phyloP scores from a whole-genome alignment of 306 rosid genomes.

The Canavalia ensiformis region DNA sequence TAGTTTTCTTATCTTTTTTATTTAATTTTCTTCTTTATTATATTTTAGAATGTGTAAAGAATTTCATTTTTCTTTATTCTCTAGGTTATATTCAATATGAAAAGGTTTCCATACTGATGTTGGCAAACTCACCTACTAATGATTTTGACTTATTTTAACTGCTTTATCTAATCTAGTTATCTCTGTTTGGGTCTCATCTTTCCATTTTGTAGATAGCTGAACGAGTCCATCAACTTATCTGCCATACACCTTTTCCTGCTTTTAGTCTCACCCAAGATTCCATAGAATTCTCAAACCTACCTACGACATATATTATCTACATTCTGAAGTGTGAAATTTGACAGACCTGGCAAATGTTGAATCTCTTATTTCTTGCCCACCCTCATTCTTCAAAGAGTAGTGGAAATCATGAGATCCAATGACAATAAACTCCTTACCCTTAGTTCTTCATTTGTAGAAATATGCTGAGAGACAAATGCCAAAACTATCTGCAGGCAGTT shows the following conservation, averaged over 20 bases:
- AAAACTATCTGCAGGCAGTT: constrained; percentile 12
- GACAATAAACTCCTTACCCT: constrained; percentile 17
- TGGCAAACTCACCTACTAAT: too few relatives aligned
- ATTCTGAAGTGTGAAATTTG: background rate
- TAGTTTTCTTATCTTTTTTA: too few relatives aligned
- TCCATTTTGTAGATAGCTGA: constrained; percentile 4
- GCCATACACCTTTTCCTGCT: background rate
- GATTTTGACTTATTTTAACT: too few relatives aligned
- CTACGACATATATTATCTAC: background rate
- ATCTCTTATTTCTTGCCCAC: background rate
- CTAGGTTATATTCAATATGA: too few relatives aligned
- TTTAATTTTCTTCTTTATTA: too few relatives aligned
- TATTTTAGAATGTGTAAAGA: too few relatives aligned
- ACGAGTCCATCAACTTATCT: background rate
- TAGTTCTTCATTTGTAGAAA: constrained; percentile 22
- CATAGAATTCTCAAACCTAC: background rate
- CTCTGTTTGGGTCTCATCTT: background rate
- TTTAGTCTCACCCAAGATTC: background rate
- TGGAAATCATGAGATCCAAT: constrained; percentile 8
- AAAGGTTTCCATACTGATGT: too few relatives aligned
- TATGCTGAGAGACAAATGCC: constrained; percentile 12
- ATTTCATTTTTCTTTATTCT: too few relatives aligned
- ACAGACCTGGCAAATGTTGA: background rate
- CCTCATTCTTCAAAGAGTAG: constrained; percentile 2
- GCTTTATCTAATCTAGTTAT: background rate